Evolutionary conservation across 2,329 filamentous ascomycete species (phyloP), one percentile per base, ranked within the genome.

Genomic region (Diaporthe sp.): DNA sequence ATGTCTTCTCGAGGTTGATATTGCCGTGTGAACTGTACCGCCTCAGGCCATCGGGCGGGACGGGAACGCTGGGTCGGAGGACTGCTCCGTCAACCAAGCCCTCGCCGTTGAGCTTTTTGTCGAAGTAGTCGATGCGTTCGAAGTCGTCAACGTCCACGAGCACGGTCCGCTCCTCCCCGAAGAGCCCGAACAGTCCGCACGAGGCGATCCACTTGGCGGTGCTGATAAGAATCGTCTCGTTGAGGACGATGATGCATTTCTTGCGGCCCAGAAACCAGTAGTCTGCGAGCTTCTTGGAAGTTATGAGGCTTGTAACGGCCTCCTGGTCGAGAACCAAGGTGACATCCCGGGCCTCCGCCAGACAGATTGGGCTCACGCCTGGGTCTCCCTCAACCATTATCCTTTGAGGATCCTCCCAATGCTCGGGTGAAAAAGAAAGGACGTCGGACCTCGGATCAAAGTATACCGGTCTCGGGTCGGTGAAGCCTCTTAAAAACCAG

Each of bases 31-130:
- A 30, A 9, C 60, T 33, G 38, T 66, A 47, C 9, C 60, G 40
- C 12, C 40, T 66, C 3, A 66, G 28, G 19, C 60, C 60, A 2
- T 28, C 19, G 0, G 15, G 17, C 38, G 9, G 17, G 13, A 28
- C 1, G n/a, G n/a, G 22, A 0, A 3, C 2, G 0, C 4, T 0
- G 13, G 0, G 2, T 25, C 1, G 4, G 0, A 22, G 1, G 17
- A 4, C 12, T 13, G 15, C 25, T n/a, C 2, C 8, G 3, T 25
- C 35, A n/a, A 2, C 12, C 35, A 33, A 13, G 9, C 13, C 58
- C 15, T 45, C 7, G 19, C 60, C 40, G 10, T 66, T 47, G 4
- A 66, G 25, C 2, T 66, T 66, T 10, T 5, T 47, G 28, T 33
- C 60, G 17, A 66, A 66, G 28, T n/a, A 47, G 19, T 47, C 40